Conservation (phyloP, 441 rosid species). For the Capsella rubella region DNA sequence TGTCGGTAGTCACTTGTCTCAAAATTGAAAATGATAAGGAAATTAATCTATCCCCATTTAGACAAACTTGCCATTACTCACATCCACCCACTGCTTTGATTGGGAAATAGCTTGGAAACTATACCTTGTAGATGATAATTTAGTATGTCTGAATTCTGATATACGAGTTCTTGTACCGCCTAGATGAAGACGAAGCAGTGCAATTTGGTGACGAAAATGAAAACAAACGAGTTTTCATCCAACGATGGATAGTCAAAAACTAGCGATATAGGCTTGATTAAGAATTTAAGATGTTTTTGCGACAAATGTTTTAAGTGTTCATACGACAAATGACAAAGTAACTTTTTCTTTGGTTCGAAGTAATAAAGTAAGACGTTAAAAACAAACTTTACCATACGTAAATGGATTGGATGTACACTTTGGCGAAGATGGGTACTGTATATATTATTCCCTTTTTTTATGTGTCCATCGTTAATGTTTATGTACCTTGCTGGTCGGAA, state of each 20-base stretch:
- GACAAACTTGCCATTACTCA: too few species aligned
- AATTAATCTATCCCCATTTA: background rate
- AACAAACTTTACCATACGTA: background rate
- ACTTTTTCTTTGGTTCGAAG: background rate
- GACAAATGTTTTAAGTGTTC: background rate
- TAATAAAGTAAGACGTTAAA: constrained; percentile 3
- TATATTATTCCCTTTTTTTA: background rate
- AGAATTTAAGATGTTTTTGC: background rate
- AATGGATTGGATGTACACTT: background rate
- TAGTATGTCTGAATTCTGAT: background rate
- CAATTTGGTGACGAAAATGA: background rate
- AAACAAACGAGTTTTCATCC: background rate
- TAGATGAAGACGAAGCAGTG: background rate
- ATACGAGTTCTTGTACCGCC: background rate
- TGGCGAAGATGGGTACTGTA: background rate
- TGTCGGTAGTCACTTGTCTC: background rate
- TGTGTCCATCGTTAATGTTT: background rate
- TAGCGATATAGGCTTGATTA: too few species aligned
- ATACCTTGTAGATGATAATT: background rate
- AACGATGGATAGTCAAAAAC: background rate
- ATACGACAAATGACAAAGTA: background rate
- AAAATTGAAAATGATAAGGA: too few species aligned
- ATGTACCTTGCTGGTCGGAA: constrained; percentile 6
- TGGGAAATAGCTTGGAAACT: background rate
- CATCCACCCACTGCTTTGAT: background rate